Evolutionary conservation across 2,329 filamentous ascomycete species (phyloP).

Genomic region (Fusarium keratoplasticum): DNA sequence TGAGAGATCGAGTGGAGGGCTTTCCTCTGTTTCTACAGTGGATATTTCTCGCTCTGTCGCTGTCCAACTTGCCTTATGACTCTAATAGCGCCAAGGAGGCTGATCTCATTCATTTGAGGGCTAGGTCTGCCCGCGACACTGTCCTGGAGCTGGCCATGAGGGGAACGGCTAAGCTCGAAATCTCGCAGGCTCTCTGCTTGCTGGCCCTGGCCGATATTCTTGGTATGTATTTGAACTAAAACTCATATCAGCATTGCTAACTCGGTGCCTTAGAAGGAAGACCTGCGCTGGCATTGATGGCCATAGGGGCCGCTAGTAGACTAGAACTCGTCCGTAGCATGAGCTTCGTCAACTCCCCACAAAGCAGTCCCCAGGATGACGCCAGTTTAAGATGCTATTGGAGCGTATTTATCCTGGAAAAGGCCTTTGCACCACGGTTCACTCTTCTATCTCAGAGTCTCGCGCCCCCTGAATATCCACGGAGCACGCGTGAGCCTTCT

Average conservation of each 20-base stretch:
- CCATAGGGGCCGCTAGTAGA: slow-evolving; percentile 32
- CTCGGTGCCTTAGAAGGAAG: slow-evolving; percentile 6
- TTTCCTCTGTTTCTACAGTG: slow-evolving; percentile 28
- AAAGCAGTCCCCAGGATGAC: not conserved
- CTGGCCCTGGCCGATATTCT: slow-evolving; percentile 16
- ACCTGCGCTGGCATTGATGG: slow-evolving; percentile 34
- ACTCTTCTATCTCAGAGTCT: slow-evolving; percentile 5
- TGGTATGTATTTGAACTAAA: not conserved
- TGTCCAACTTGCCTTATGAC: slow-evolving; percentile 18
- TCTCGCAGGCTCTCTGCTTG: slow-evolving; percentile 25
- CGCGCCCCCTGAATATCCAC: slow-evolving; percentile 19
- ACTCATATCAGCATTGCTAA: not conserved
- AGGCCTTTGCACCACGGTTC: slow-evolving; percentile 29
- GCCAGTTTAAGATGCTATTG: slow-evolving; percentile 35
- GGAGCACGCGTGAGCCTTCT: slow-evolving; percentile 25
- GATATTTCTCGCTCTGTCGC: slow-evolving; percentile 27
- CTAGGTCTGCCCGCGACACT: slow-evolving; percentile 19
- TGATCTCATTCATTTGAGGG: slow-evolving; percentile 14
- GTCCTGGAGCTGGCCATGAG: slow-evolving; percentile 24
- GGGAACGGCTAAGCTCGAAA: slow-evolving; percentile 23
- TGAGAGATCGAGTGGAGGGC: slow-evolving; percentile 6
- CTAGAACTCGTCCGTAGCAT: slow-evolving; percentile 29
- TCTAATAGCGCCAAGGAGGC: slow-evolving; percentile 24
- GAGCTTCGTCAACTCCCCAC: not conserved
- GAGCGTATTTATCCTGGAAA: slow-evolving; percentile 39